These are phyloP conservation scores for Aspergillus asperescens DNA, from an alignment of 495 filamentous ascomycete genomes.

Conservation along the genomic window DNA sequence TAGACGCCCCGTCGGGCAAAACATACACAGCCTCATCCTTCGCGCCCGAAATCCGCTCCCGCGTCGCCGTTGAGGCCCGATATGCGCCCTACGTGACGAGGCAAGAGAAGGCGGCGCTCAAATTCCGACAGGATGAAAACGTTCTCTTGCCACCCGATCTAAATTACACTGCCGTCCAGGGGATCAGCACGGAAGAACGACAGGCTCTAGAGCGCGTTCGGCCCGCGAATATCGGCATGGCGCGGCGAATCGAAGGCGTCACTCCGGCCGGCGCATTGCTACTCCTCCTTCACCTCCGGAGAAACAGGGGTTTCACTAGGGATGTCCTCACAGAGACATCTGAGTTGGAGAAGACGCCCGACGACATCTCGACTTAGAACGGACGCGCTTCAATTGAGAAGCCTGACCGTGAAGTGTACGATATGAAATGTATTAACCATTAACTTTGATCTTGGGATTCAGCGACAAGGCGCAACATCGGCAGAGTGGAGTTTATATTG, in stretches of 20 bases:
- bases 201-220: constrained; percentile 59
- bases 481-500: background rate
- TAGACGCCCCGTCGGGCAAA: constrained; percentile 42
- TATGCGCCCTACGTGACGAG: constrained; percentile 80
- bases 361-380: constrained; percentile 14
- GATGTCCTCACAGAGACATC: background rate
- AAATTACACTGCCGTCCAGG: constrained; percentile 66
- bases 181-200: constrained; percentile 74
- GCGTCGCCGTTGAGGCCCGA: constrained; percentile 71
- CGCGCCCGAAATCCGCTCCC: constrained; percentile 50
- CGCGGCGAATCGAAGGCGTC: constrained; percentile 78
- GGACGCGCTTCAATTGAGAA: constrained; percentile 3
- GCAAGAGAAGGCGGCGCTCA: constrained; percentile 58
- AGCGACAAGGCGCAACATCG: background rate
- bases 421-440: background rate
- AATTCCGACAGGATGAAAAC: constrained; percentile 70
- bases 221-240: constrained; percentile 85
- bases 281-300: constrained; percentile 42
- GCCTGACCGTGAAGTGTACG: background rate
- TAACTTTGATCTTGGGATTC: background rate
- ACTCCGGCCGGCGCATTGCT: constrained; percentile 46
- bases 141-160: constrained; percentile 68
- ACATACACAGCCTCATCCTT: constrained; percentile 44
- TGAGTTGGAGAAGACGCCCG: constrained; percentile 14
- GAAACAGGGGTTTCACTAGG: background rate